Base-by-base conservation (phyloP, 257 asterid genomes). In the Solanum paucissectum region DNA sequence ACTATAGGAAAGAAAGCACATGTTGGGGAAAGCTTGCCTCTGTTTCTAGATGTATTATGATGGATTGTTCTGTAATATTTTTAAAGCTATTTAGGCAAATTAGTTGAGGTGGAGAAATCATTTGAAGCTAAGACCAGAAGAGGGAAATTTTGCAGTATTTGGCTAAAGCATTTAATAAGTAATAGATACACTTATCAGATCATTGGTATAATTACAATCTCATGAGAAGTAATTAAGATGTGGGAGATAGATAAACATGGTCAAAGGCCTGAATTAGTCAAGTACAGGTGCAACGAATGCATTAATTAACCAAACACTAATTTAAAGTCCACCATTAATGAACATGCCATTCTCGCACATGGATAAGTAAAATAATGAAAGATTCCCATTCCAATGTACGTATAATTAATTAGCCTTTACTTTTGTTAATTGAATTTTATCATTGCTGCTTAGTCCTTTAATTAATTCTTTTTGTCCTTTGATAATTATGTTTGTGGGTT, bases 341-440 rank as follows among this genome's bases (percentile, higher is more conserved):
- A 81, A 72, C 37, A 86, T 38, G 32, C 3, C 46, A 83, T 55
- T 33, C 52, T 12, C 0, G 79, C 36, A 66, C 5, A 73, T 62
- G 55, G 64, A 76, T 29, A 64, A 2, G 27, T 34, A 74, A 74
- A 74, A 74, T 13, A 79, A 69, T 46, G 69, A 79, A 69, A 89
- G 91, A 89, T 88, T 89, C 89, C 87, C 68, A 76, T 52, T 84
- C 86, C 79, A 81, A 81, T 82, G 83, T 86, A 68, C 88, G 64
- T 69, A 85, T 89, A 89, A 55, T 40, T 42, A 42, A 40, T 77
- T 86, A 44, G 86, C 49, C 84, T 86, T 68, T 7, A 87, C 27
- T 46, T 12, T 44, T 88, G 13, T 37, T 18, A 1, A 55, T 73
- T 18, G 7, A 58, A 64, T 23, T 87, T 62, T 42, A 38, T n/a